Conservation (phyloP, 208 protist species). For the Trypanosoma scelopori region DNA sequence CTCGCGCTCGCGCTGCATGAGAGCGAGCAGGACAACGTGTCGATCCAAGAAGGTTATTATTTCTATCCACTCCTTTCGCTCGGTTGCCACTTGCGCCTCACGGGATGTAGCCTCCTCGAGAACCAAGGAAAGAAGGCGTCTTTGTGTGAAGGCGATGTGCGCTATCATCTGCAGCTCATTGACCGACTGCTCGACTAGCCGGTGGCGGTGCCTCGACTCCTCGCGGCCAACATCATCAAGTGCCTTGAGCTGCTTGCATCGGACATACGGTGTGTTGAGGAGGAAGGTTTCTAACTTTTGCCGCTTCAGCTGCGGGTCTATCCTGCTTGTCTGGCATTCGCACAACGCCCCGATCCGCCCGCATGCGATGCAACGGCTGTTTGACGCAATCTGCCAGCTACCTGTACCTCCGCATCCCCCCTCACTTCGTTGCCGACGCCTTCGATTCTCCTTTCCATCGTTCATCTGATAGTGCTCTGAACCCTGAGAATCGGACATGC, state of each 20-base stretch:
- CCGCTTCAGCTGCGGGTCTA: constrained; percentile 51
- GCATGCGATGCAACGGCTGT: constrained; percentile 68
- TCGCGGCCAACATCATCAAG: constrained; percentile 49
- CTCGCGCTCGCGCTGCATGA: constrained; percentile 48
- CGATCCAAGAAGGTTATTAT: constrained; percentile 23
- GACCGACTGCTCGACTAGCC: constrained; percentile 33
- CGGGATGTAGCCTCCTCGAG: constrained; percentile 23
- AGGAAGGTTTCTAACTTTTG: constrained; percentile 60
- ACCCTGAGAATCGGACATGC: constrained; percentile 17
- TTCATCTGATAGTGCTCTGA: not conserved
- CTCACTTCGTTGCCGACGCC: constrained; percentile 26
- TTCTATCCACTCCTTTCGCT: constrained; percentile 27
- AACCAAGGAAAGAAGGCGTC: constrained; percentile 30
- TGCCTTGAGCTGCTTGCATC: constrained; percentile 55
- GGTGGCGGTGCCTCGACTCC: constrained; percentile 50
- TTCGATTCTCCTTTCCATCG: constrained; percentile 20
- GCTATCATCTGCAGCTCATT: constrained; percentile 28
- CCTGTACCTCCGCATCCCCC: constrained; percentile 8
- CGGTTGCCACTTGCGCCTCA: constrained; percentile 27
- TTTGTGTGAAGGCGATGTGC: constrained; percentile 23
- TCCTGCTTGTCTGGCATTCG: constrained; percentile 32
- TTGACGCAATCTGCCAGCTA: constrained; percentile 72
- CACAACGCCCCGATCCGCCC: constrained; percentile 48
- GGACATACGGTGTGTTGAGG: constrained; percentile 76
- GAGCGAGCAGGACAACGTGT: constrained; percentile 30